A percentile compares a stretch with the other conserved stretches of the same genome.
These are phyloP conservation scores for Acacia confusa DNA, from an alignment of 306 rosid genomes.

Conservation along the genomic window DNA sequence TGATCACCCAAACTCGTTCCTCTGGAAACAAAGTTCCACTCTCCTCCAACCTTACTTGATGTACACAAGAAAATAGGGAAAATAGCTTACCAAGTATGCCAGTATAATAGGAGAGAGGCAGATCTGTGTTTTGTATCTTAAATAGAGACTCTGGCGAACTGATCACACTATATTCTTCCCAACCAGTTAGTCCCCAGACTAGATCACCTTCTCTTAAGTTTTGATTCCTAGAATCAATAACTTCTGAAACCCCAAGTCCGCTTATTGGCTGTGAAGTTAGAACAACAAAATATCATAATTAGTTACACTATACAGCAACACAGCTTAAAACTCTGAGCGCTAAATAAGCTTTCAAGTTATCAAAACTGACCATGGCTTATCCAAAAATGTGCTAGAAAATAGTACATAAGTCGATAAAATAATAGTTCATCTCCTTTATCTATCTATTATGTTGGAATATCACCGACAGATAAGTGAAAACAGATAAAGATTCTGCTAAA, in stretches of 20 bases:
- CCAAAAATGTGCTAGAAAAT: too few relatives aligned
- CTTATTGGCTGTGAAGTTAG: conserved; percentile 37
- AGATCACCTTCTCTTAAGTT: conserved; percentile 12
- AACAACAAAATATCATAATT: not conserved
- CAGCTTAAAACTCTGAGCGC: too few relatives aligned
- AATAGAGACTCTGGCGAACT: conserved; percentile 24
- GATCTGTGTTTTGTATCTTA: conserved; percentile 42
- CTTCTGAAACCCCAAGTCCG: conserved; percentile 42
- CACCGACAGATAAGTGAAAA: too few relatives aligned
- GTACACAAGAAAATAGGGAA: not conserved
- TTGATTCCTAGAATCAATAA: conserved; percentile 12
- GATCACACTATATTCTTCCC: conserved; percentile 33
- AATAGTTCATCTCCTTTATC: too few relatives aligned
- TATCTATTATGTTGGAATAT: too few relatives aligned
- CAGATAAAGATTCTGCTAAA: too few relatives aligned
- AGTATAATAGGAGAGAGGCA: conserved; percentile 56
- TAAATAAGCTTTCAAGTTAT: too few relatives aligned
- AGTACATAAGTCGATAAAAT: too few relatives aligned
- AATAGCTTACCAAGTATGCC: conserved; percentile 47
- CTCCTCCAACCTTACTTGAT: not conserved
- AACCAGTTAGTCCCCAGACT: conserved; percentile 6
- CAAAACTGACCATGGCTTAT: too few relatives aligned
- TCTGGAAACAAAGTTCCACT: too few relatives aligned
- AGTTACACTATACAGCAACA: too few relatives aligned
- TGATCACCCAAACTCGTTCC: too few relatives aligned